Base-by-base conservation (phyloP, 768 basidiomycete species). In the Rhizopogon vulgaris region DNA sequence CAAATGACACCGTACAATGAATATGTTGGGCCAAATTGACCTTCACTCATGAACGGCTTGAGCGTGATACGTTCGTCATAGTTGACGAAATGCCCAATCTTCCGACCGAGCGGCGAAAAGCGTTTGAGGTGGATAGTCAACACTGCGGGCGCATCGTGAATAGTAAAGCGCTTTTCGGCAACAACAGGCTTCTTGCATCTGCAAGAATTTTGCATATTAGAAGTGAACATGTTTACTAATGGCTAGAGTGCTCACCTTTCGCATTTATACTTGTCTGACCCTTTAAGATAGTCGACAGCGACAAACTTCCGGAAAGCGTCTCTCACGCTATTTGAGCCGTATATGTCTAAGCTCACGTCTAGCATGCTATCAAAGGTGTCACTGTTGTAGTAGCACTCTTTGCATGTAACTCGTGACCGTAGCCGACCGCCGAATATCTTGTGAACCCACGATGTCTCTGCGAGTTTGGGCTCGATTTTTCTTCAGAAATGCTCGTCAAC, bases 281-380 rank as follows among this genome's bases (percentile, higher is more conserved):
- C 96, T 55, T 83, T 89, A 56, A 99, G 69, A 56, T 78, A 74
- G 63, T 99, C 96, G 42, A 87, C 73, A 7, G 82, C 84, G 36
- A 89, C 81, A 60, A 96, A 96, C 62, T 84, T 87, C 34, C 78
- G 76, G 52, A 95, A 69, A 2, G 90, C 92, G 4, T 87, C 83
- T 65, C 76, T 82, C 47, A 97, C 60, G 3, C 74, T 76, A 30
- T 74, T 67, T 30, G 76, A 74, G 51, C 78, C 81, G 54, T 80
- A 75, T 52, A 98, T 88, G 66, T 98, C 96, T 55, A 99, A 73
- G 64, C 90, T 93, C 48, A 99, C 78, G 70, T 99, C 96, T 49
- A 98, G 77, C 62, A 94, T 89, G 58, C 85, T 82, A 75, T 99
- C 96, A 64, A 93, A 94, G 2, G 96, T 99, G 70, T 99, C 96